phyloP scores from a whole-genome alignment of 23 red algal genomes.

The Gracilariopsis chorda region DNA sequence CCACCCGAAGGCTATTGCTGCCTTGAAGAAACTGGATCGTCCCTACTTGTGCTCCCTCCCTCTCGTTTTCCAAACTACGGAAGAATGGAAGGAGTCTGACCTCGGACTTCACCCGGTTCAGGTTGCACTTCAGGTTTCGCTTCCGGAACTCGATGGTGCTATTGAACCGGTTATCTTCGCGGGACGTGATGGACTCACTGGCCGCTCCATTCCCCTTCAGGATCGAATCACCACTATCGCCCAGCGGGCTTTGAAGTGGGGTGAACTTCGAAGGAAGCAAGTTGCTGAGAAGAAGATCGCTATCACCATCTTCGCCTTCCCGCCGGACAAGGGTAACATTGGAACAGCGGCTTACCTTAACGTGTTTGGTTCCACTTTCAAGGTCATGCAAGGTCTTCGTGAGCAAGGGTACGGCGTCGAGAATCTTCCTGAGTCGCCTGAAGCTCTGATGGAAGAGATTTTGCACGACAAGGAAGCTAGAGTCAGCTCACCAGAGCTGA shows the following conservation, averaged over 20 bases:
- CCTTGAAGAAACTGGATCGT: constrained; percentile 78
- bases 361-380: constrained; percentile 91
- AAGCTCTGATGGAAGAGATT: constrained; percentile 83
- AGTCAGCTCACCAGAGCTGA: constrained; percentile 94
- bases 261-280: constrained; percentile 70
- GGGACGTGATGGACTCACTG: constrained; percentile 93
- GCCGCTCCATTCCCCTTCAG: constrained; percentile 94
- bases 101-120: constrained; percentile 98
- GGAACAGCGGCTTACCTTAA: constrained; percentile 98
- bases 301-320: constrained; percentile 97
- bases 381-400: constrained; percentile 79
- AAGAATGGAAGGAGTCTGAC: constrained; percentile 94
- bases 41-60: constrained; percentile 97
- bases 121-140: constrained; percentile 93
- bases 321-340: constrained; percentile 99
- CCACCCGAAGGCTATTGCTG: constrained; percentile 93
- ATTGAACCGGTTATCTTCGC: constrained; percentile 98
- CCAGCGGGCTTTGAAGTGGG: constrained; percentile 93
- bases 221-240: constrained; percentile 85
- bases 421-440: constrained; percentile 69
- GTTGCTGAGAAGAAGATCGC: constrained; percentile 93
- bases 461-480: constrained; percentile 95
- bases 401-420: constrained; percentile 86
- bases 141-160: constrained; percentile 98
- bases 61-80: constrained; percentile 95